These are phyloP conservation scores for Vigna reflexopilosa DNA, from an alignment of 306 rosid genomes.

Conservation along the genomic window DNA sequence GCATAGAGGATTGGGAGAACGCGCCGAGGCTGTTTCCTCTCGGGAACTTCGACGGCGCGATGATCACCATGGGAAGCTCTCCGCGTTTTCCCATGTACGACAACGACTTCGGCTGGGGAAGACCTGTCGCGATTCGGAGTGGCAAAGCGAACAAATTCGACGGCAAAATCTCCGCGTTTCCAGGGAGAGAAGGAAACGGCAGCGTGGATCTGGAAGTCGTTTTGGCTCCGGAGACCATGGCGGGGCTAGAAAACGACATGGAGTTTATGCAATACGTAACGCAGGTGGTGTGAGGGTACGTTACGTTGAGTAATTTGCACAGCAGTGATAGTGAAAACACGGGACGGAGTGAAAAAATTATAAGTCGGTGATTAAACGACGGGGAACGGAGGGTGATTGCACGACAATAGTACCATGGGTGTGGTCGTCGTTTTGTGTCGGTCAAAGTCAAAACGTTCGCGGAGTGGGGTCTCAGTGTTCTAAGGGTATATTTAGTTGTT, in stretches of 20 bases:
- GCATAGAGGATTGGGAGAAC: conserved; percentile 77
- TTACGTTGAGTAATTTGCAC: neutral
- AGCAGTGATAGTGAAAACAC: conserved; percentile 31
- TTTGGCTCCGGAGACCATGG: conserved; percentile 80
- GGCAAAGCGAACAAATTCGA: conserved; percentile 85
- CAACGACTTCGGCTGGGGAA: conserved; percentile 93
- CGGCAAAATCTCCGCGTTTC: conserved; percentile 91
- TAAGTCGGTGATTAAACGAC: conserved; percentile 43
- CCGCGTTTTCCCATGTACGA: conserved; percentile 95
- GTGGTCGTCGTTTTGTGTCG: conserved; percentile 41
- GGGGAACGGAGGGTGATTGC: neutral
- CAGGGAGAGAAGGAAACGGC: conserved; percentile 71
- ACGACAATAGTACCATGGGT: conserved; percentile 18
- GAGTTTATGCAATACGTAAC: conserved; percentile 87
- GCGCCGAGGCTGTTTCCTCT: conserved; percentile 80
- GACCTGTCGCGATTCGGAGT: conserved; percentile 74
- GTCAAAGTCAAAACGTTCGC: conserved; percentile 38
- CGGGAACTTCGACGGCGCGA: conserved; percentile 87
- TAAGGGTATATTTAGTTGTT: conserved; percentile 39
- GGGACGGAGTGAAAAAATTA: conserved; percentile 15
- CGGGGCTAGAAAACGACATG: conserved; percentile 60
- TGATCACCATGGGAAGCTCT: conserved; percentile 89
- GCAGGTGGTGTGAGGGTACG: neutral
- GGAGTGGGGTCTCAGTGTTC: conserved; percentile 44
- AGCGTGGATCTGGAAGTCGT: conserved; percentile 90